Percentiles rank a stretch among this genome's conserved stretches.
phyloP scores from a whole-genome alignment of 2,329 filamentous ascomycete genomes.

The Botryosphaeria dothidea region DNA sequence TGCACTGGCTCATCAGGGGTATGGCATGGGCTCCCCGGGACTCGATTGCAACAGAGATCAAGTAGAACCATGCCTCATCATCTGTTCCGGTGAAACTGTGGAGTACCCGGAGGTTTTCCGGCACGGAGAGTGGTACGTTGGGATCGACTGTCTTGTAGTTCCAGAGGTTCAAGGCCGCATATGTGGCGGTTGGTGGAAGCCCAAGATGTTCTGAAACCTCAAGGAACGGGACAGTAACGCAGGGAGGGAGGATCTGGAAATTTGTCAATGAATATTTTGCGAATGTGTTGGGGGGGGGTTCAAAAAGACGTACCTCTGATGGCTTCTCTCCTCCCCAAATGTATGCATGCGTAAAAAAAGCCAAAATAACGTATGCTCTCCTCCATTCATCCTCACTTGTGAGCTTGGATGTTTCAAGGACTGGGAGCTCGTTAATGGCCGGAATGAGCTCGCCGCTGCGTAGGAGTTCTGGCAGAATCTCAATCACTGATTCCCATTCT shows the following conservation, averaged over 20 bases:
- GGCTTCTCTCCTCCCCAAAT: constrained; percentile 76
- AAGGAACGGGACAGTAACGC: constrained; percentile 34
- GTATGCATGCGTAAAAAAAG: constrained; percentile 74
- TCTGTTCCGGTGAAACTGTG: constrained; percentile 35
- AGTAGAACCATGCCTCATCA: constrained; percentile 48
- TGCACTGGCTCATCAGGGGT: constrained; percentile 48
- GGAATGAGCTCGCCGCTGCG: constrained; percentile 72
- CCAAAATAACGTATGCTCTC: constrained; percentile 71
- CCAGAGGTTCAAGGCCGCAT: constrained; percentile 37
- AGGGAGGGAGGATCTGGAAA: constrained; percentile 31
- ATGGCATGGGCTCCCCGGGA: constrained; percentile 50
- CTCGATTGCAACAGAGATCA: constrained; percentile 56
- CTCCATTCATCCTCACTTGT: constrained; percentile 81
- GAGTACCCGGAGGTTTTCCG: constrained; percentile 32
- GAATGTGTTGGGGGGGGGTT: not conserved
- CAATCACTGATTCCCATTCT: constrained; percentile 79
- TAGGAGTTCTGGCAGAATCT: constrained; percentile 75
- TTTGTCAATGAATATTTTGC: not conserved
- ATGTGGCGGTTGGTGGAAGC: constrained; percentile 35
- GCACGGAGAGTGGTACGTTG: constrained; percentile 27
- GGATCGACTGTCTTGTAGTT: constrained; percentile 28
- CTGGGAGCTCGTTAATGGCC: constrained; percentile 70
- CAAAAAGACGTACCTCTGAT: constrained; percentile 57
- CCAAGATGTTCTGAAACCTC: constrained; percentile 32
- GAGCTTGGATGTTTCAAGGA: constrained; percentile 73